A percentile compares a stretch with the other conserved stretches of the same genome.
Evolutionary conservation across 148 eudicot genomes (phyloP).

Genomic region (Dysphania ambrosioides): DNA sequence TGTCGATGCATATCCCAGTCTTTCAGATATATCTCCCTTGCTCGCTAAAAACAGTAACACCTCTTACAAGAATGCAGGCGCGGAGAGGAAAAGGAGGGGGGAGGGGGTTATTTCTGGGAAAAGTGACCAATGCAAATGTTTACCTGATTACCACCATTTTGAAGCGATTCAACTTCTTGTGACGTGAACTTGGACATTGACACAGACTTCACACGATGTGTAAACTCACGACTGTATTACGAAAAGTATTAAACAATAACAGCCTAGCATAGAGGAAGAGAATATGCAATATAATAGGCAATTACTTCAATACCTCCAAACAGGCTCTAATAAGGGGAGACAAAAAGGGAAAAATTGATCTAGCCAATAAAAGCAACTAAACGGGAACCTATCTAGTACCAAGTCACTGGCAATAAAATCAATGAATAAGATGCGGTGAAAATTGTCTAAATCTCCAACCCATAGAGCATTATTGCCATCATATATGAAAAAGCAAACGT

Average conservation of each 20-base stretch:
- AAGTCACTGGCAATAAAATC: background rate
- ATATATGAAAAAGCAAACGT: background rate
- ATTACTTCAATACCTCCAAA: background rate
- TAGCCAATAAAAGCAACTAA: background rate
- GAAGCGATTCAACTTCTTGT: constrained; percentile 93
- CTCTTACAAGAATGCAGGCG: background rate
- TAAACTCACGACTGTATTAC: constrained; percentile 79
- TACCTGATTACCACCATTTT: constrained; percentile 98
- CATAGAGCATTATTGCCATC: background rate
- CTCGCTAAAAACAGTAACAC: constrained; percentile 54
- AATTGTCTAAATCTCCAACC: background rate
- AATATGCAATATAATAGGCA: constrained; percentile 4
- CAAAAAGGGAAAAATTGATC: background rate
- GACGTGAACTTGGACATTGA: constrained; percentile 93
- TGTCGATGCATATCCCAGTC: constrained; percentile 73
- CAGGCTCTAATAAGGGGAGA: background rate
- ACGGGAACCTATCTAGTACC: background rate
- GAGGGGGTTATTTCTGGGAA: background rate
- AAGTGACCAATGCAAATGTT: constrained; percentile 8
- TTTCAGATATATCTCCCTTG: constrained; percentile 68
- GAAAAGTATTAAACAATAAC: background rate
- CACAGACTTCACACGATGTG: constrained; percentile 96
- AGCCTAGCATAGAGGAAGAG: background rate
- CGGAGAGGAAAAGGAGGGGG: background rate
- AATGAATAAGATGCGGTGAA: background rate